Evolutionary conservation across 805 yeast genomes (phyloP), one percentile per base, ranked within the genome.

Genomic region (Wickerhamomyces subpelliculosus): DNA sequence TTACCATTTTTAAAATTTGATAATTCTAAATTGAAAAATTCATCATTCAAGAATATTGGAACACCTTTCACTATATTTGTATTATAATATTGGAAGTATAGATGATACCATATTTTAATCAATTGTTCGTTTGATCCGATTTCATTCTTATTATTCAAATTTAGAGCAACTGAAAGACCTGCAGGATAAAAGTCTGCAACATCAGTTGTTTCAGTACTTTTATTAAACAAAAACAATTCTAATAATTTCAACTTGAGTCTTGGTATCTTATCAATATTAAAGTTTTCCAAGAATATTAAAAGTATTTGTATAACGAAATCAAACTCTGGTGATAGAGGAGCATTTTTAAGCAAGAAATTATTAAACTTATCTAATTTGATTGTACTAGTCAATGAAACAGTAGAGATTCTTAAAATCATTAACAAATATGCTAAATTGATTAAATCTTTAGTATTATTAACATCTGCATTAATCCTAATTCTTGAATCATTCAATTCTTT

Each of bases 401-500:
- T 52, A 2, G 43, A 28, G 5, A 49, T 19, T 38, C 55, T 48
- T 7, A 54, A 23, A 4, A 49, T 37, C 9, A 44, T 38, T 6
- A 47, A n/a, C 17, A 51, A 29, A 20, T 26, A 40, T 12, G 42
- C 28, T 20, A 49, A 34, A 11, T 32, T 27, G 13, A 47, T 35
- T 4, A 51, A 16, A n/a, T 46, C 41, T 11, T 38, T 22, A 31
- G 39, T 41, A 11, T 41, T 37, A 18, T 40, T 35, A 2, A 42
- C 16, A 27, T 42, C 43, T 39, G 64, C 51, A 13, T 49, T 44
- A 18, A 64, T 27, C 23, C 52, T 57, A n/a, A 62, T 41, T 36
- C 45, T 42, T 16, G 44, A 16, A n/a, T 50, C 51, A n/a, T 43
- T 35, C 25, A 55, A 51, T 5, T 57, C 60, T 14, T 47, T 45